A percentile compares a stretch with the other conserved stretches of the same genome.
phyloP scores from a whole-genome alignment of 306 rosid genomes.

The Glycine soja region DNA sequence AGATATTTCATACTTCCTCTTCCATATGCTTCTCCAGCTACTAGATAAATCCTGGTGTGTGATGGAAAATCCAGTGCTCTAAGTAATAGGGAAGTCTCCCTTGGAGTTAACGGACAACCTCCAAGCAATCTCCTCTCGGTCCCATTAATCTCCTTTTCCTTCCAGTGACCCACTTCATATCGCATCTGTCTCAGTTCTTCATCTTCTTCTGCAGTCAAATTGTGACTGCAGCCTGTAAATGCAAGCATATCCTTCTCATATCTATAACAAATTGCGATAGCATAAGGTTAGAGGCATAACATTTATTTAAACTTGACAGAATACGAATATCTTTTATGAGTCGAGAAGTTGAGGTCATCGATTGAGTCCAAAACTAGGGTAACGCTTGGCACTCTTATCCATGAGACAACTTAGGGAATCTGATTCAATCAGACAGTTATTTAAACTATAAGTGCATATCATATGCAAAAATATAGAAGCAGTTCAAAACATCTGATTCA shows the following conservation, averaged over 20 bases:
- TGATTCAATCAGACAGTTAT: constrained; percentile 11
- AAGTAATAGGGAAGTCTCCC: constrained; percentile 93
- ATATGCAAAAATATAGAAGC: not conserved
- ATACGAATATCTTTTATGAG: constrained; percentile 1
- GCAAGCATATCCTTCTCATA: constrained; percentile 99
- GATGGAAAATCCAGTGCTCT: constrained; percentile 86
- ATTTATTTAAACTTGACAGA: constrained; percentile 33
- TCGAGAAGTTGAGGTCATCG: constrained; percentile 3
- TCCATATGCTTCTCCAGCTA: constrained; percentile 96
- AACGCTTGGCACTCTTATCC: constrained; percentile 4
- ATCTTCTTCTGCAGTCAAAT: constrained; percentile 82
- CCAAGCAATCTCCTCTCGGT: constrained; percentile 95
- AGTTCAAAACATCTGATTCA: not conserved
- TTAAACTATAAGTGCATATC: not conserved
- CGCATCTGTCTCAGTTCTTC: constrained; percentile 86
- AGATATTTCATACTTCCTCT: constrained; percentile 89
- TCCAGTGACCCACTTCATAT: constrained; percentile 95
- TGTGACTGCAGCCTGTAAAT: constrained; percentile 96
- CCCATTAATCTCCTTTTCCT: constrained; percentile 95
- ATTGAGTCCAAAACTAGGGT: constrained; percentile 6
- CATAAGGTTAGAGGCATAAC: constrained; percentile 20
- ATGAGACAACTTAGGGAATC: not conserved
- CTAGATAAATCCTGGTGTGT: constrained; percentile 81
- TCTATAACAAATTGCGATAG: constrained; percentile 51
- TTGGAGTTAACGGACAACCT: constrained; percentile 93